phyloP scores from a whole-genome alignment of 768 basidiomycete species.

The Termitomyces sp. region DNA sequence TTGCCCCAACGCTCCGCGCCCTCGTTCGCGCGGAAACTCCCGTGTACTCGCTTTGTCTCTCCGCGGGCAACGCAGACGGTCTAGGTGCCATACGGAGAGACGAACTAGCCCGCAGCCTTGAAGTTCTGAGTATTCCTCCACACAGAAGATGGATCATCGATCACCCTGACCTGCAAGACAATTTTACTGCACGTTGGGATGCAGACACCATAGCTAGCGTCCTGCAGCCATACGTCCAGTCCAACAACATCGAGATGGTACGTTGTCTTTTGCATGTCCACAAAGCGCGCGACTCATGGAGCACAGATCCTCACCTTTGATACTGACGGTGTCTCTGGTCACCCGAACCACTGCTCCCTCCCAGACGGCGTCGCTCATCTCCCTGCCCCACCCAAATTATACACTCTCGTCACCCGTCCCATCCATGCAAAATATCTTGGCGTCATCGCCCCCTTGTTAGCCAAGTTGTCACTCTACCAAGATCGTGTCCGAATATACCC shows the following conservation, averaged over 20 bases:
- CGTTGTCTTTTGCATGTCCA: constrained; percentile 15
- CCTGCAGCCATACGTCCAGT: constrained; percentile 50
- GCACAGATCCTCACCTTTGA: constrained; percentile 85
- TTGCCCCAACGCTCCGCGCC: constrained; percentile 73
- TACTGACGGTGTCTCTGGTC: constrained; percentile 64
- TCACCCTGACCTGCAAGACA: constrained; percentile 68
- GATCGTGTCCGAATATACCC: constrained; percentile 1
- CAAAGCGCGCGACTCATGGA: neutral
- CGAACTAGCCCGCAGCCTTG: constrained; percentile 62
- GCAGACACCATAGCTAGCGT: constrained; percentile 49
- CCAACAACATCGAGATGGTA: constrained; percentile 61
- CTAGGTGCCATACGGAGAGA: constrained; percentile 51
- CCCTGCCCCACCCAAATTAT: constrained; percentile 36
- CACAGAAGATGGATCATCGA: constrained; percentile 58
- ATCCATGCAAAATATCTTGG: constrained; percentile 56
- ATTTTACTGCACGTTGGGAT: constrained; percentile 65
- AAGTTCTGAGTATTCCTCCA: constrained; percentile 55
- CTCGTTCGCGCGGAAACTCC: constrained; percentile 24
- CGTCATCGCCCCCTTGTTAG: constrained; percentile 40
- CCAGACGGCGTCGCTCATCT: constrained; percentile 48
- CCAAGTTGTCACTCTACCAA: constrained; percentile 38
- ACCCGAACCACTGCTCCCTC: constrained; percentile 82
- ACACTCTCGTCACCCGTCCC: constrained; percentile 55
- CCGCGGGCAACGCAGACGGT: constrained; percentile 75
- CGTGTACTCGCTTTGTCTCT: constrained; percentile 62